phyloP scores from a whole-genome alignment of 805 yeast species.

The Schizosaccharomyces cryophilus region DNA sequence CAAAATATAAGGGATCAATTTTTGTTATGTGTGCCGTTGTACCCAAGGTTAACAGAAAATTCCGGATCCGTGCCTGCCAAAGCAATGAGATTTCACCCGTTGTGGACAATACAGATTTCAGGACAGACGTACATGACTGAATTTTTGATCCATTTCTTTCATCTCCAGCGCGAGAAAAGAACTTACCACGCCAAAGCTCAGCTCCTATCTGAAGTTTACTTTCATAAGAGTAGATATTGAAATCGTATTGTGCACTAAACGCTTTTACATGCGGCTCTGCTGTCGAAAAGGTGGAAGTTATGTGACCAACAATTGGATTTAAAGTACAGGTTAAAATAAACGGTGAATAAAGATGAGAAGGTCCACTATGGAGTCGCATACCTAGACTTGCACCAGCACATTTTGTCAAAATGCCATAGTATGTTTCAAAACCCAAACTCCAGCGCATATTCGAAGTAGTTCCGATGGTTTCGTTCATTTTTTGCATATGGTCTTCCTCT shows the following conservation, averaged over 20 bases:
- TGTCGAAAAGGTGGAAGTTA: constrained; percentile 69
- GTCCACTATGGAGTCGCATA: constrained; percentile 57
- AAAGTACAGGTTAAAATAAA: constrained; percentile 63
- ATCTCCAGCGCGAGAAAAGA: too few relatives aligned
- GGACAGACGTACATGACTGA: not conserved
- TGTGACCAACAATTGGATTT: constrained; percentile 75
- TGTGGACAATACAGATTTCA: constrained; percentile 13
- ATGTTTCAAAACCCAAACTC: constrained; percentile 70
- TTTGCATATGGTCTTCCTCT: not conserved
- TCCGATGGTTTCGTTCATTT: not conserved
- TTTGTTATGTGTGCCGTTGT: not conserved
- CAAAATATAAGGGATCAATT: not conserved
- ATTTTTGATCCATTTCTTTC: not conserved
- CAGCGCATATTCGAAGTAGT: constrained; percentile 4
- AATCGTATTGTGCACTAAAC: constrained; percentile 64
- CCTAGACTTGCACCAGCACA: constrained; percentile 81
- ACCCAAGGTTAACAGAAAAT: not conserved
- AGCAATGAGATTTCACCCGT: not conserved
- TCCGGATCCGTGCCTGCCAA: constrained; percentile 4
- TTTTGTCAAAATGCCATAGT: constrained; percentile 65
- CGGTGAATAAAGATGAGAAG: constrained; percentile 73
- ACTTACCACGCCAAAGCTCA: constrained; percentile 32
- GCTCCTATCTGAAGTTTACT: constrained; percentile 70
- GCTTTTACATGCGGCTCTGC: constrained; percentile 42
- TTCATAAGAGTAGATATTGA: constrained; percentile 73